phyloP scores from a whole-genome alignment of 306 rosid species.

The Pterocarpus santalinus region DNA sequence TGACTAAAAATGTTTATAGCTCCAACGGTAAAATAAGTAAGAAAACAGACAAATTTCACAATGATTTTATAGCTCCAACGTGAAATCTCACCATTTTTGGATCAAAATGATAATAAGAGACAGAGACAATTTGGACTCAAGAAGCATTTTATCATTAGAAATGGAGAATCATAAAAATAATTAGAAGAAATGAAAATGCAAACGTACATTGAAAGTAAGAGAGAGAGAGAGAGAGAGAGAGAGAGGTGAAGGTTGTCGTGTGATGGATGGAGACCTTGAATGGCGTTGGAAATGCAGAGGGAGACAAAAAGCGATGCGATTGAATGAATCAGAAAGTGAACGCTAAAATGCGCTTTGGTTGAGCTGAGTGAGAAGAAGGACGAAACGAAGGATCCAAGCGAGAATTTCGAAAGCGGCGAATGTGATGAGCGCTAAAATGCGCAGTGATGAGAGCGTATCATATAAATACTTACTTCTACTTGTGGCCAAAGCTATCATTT shows the following conservation, averaged over 20 bases:
- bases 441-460: neutral
- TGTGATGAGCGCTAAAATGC: neutral
- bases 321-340: slow-evolving; percentile 18
- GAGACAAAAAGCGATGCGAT: slow-evolving; percentile 42
- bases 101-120: no score
- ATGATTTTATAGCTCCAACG: no score
- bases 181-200: neutral
- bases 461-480: no score
- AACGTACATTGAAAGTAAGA: neutral
- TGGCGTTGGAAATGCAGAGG: slow-evolving; percentile 48
- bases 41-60: no score
- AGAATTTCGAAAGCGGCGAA: neutral
- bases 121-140: neutral
- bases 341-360: slow-evolving; percentile 15
- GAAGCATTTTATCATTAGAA: neutral
- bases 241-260: neutral
- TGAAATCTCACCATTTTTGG: slow-evolving; percentile 12
- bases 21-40: no score
- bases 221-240: neutral
- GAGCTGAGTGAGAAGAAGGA: neutral
- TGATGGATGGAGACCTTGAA: neutral
- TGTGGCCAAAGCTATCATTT: neutral
- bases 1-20: no score
- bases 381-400: neutral
- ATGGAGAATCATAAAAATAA: neutral